Percentiles rank a stretch among this genome's conserved stretches.
phyloP scores from a whole-genome alignment of 2,329 filamentous ascomycete genomes.

The Aspergillus japonicus region DNA sequence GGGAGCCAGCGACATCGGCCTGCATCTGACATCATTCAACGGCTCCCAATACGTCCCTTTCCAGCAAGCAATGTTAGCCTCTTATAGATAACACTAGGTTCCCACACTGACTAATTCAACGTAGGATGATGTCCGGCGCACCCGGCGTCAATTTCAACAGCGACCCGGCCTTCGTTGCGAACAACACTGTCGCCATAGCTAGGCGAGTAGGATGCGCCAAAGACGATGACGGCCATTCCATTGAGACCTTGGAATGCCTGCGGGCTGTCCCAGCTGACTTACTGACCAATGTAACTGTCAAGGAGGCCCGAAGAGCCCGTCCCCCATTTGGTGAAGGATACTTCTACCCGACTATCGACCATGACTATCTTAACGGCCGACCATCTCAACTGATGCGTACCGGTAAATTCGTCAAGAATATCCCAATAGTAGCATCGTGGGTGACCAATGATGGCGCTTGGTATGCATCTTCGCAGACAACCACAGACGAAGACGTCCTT shows the following conservation, averaged over 20 bases:
- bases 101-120: not conserved
- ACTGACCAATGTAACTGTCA: constrained; percentile 28
- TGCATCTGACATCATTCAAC: constrained; percentile 28
- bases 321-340: constrained; percentile 21
- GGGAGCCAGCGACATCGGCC: constrained; percentile 29
- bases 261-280: constrained; percentile 11
- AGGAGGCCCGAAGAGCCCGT: constrained; percentile 19
- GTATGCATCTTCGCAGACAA: constrained; percentile 14
- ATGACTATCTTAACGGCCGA: constrained; percentile 25
- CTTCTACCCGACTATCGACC: constrained; percentile 26
- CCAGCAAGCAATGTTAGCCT: constrained; percentile 28
- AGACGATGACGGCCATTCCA: constrained; percentile 3
- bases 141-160: constrained; percentile 32
- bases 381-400: constrained; percentile 27
- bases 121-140: constrained; percentile 30
- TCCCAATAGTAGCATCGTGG: constrained; percentile 19
- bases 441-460: constrained; percentile 22
- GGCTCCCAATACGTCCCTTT: constrained; percentile 27
- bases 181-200: constrained; percentile 26
- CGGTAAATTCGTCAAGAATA: constrained; percentile 23
- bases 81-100: not conserved
- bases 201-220: constrained; percentile 12
- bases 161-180: constrained; percentile 22
- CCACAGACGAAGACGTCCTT: constrained; percentile 19
- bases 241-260: constrained; percentile 24